Evolutionary conservation across 2,329 filamentous ascomycete genomes (phyloP).

Genomic region (Penicillium decumbens): DNA sequence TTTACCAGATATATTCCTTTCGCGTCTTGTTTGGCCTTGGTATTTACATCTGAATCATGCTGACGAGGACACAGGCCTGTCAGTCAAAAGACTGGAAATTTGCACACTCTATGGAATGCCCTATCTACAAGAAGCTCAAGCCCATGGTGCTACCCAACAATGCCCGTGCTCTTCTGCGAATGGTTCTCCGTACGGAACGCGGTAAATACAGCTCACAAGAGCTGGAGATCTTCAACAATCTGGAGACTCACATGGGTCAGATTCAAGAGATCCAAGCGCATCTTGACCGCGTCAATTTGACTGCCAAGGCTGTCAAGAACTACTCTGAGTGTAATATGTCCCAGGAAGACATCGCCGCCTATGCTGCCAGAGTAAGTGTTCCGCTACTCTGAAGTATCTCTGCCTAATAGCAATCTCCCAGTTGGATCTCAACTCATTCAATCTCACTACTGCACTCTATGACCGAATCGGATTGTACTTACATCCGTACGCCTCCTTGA

Average conservation of each 20-base stretch:
- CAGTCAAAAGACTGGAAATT: constrained; percentile 57
- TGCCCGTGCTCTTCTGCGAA: constrained; percentile 53
- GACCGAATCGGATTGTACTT: constrained; percentile 58
- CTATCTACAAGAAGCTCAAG: constrained; percentile 45
- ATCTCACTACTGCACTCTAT: constrained; percentile 52
- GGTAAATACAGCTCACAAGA: constrained; percentile 37
- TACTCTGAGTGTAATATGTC: constrained; percentile 48
- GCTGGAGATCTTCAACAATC: constrained; percentile 41
- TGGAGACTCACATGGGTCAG: constrained; percentile 49
- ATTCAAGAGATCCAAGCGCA: constrained; percentile 42
- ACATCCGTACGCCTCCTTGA: constrained; percentile 50
- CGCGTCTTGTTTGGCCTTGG: not conserved
- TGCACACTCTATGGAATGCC: constrained; percentile 58
- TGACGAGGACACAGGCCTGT: constrained; percentile 45
- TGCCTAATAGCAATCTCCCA: constrained; percentile 21
- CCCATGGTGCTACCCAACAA: constrained; percentile 51
- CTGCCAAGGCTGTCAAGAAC: constrained; percentile 51
- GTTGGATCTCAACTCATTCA: constrained; percentile 57
- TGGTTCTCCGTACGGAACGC: constrained; percentile 44
- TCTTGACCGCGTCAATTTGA: constrained; percentile 50
- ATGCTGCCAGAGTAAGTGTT: constrained; percentile 45
- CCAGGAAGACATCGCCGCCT: constrained; percentile 41
- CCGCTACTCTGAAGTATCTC: not conserved
- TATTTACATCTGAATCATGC: not conserved
- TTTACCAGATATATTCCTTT: not conserved